Evolutionary conservation across 2,329 filamentous ascomycete species (phyloP).

Genomic region (Tolypocladium ovalisporum): DNA sequence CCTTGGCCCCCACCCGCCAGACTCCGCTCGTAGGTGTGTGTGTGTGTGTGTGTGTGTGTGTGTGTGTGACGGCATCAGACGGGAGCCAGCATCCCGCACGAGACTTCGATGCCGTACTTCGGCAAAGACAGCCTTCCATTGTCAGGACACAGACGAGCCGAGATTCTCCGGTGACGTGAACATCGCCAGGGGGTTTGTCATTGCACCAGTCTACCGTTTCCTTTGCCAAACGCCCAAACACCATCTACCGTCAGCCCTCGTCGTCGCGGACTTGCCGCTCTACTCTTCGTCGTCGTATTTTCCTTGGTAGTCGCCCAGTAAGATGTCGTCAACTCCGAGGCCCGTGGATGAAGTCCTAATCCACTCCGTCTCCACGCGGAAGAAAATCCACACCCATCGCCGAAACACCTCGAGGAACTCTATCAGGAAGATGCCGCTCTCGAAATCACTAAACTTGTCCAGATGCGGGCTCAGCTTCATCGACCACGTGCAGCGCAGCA

Average conservation of each 20-base stretch:
- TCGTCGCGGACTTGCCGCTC: neutral
- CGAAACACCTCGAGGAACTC: conserved; percentile 79
- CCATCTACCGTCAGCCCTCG: neutral
- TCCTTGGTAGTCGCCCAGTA: conserved; percentile 60
- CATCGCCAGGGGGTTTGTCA: neutral
- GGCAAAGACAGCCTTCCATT: neutral
- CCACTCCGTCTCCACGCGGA: conserved; percentile 91
- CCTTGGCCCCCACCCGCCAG: neutral
- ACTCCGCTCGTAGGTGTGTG: neutral
- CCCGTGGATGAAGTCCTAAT: conserved; percentile 44
- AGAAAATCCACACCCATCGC: conserved; percentile 95
- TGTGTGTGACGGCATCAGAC: neutral
- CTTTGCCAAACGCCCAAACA: neutral
- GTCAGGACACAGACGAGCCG: neutral
- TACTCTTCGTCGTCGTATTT: conserved; percentile 38
- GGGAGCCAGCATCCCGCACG: neutral
- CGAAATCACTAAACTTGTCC: conserved; percentile 75
- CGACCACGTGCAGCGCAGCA: conserved; percentile 83
- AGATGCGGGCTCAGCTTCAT: conserved; percentile 76
- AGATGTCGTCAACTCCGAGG: conserved; percentile 56
- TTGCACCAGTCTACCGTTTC: neutral
- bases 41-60: neutral
- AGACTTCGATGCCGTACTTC: neutral
- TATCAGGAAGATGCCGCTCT: conserved; percentile 79
- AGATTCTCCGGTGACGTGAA: neutral